Percentiles rank a stretch among this genome's conserved stretches.
Evolutionary conservation across 345 rosid species (phyloP).

Genomic region (Stellera chamaejasme): DNA sequence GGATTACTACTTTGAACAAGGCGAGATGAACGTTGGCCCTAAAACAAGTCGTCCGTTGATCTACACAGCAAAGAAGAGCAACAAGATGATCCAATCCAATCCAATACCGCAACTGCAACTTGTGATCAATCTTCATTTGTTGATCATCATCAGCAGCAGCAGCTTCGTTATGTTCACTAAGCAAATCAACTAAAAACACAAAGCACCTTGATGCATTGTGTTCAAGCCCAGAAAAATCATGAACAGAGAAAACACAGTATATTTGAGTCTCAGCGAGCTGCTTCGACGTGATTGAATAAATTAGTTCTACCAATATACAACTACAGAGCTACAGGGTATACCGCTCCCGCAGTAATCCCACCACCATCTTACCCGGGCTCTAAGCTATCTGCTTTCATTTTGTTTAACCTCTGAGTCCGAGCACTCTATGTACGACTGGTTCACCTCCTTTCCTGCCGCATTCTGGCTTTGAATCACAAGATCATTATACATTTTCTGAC

Average conservation of each 20-base stretch:
- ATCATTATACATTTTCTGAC: slow-evolving; percentile 43
- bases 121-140: too few species aligned
- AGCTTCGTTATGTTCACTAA: slow-evolving; percentile 4
- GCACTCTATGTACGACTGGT: slow-evolving; percentile 24
- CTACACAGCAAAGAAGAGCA: too few species aligned
- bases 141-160: too few species aligned
- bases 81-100: too few species aligned
- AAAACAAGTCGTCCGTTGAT: too few species aligned
- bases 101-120: too few species aligned
- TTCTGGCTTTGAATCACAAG: slow-evolving; percentile 29
- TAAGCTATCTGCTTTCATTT: slow-evolving; percentile 26
- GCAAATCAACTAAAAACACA: background rate
- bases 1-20: too few species aligned
- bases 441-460: slow-evolving; percentile 19
- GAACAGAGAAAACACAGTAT: slow-evolving; percentile 7
- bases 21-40: too few species aligned
- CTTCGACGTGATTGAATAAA: slow-evolving; percentile 26
- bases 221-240: slow-evolving; percentile 6
- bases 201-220: too few species aligned
- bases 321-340: slow-evolving; percentile 2
- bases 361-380: background rate
- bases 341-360: slow-evolving; percentile 2
- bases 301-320: slow-evolving; percentile 18
- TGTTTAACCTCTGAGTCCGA: slow-evolving; percentile 22
- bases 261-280: slow-evolving; percentile 46